Evolutionary conservation across 202 grass and related monocot species (phyloP).

Genomic region (Digitaria exilis): DNA sequence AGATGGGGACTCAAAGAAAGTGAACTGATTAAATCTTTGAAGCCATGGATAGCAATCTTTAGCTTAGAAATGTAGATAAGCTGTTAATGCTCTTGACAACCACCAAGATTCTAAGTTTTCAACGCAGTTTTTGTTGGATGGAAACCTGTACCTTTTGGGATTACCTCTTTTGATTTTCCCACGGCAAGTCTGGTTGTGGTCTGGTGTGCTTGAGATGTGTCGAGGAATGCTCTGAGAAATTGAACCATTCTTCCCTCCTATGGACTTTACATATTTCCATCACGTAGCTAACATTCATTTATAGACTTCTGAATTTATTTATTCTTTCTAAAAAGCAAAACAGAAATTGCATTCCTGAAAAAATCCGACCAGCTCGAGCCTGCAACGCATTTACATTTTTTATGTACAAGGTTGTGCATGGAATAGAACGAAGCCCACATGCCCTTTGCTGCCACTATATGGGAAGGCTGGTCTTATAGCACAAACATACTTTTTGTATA

Average conservation of each 20-base stretch:
- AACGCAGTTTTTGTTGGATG: not conserved
- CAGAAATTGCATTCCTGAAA: no score
- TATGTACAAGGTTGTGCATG: not conserved
- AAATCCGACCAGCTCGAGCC: not conserved
- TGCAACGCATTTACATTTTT: not conserved
- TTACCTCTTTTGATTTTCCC: not conserved
- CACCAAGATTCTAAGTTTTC: not conserved
- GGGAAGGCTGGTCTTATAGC: not conserved
- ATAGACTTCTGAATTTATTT: no score
- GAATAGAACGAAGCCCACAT: no score
- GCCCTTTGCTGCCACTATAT: no score
- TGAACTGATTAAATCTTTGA: not conserved
- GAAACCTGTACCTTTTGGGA: not conserved
- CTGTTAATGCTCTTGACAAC: not conserved
- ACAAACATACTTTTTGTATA: no score
- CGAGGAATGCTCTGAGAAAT: not conserved
- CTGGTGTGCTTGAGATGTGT: not conserved
- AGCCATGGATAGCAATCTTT: not conserved
- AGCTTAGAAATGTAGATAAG: not conserved
- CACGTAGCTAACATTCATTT: not conserved
- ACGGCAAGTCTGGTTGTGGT: not conserved
- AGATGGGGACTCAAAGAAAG: conserved; percentile 23
- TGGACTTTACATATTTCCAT: not conserved
- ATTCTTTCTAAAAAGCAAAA: not conserved
- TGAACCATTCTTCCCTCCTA: not conserved